Evolutionary conservation across 129 eudicot genomes (phyloP).

Genomic region (Tagetes patula): DNA sequence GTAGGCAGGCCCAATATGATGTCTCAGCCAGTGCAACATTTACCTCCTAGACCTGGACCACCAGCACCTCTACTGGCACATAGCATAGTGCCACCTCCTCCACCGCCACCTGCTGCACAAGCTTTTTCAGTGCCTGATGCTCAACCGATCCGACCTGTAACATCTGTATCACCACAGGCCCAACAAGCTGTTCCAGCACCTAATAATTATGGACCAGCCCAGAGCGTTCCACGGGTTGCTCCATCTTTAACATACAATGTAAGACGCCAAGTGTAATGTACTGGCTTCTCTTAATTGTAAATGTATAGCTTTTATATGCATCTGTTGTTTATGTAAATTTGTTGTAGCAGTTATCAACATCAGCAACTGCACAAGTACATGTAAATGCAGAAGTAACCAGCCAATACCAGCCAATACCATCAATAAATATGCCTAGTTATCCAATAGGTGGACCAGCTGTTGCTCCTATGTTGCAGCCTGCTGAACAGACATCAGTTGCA

Average conservation of each 20-base stretch:
- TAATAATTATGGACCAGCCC: conserved; percentile 48
- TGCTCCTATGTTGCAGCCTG: conserved; percentile 42
- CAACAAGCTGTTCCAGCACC: conserved; percentile 47
- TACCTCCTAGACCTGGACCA: conserved; percentile 53
- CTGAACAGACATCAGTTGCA: conserved; percentile 41
- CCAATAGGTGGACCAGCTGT: conserved; percentile 47
- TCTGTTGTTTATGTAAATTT: conserved; percentile 15
- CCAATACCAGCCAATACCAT: conserved; percentile 50
- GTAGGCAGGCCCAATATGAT: conserved; percentile 57
- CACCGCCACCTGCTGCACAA: conserved; percentile 41
- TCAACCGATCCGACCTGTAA: conserved; percentile 49
- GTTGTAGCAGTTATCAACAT: conserved; percentile 39
- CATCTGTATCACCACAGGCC: conserved; percentile 59
- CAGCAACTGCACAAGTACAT: conserved; percentile 57
- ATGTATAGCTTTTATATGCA: conserved; percentile 3
- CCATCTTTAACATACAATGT: conserved; percentile 51
- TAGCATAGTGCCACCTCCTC: conserved; percentile 40
- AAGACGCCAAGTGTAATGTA: conserved; percentile 27
- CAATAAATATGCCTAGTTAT: conserved; percentile 41
- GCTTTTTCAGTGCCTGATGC: conserved; percentile 61
- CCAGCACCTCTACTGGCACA: conserved; percentile 48
- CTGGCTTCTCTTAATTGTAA: conserved; percentile 2
- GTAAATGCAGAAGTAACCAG: conserved; percentile 45
- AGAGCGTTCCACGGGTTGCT: conserved; percentile 55
- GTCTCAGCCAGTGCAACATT: conserved; percentile 55